Conservation (phyloP, 192 early-diverging fungal genomes). For the Coemansia sp. region DNA sequence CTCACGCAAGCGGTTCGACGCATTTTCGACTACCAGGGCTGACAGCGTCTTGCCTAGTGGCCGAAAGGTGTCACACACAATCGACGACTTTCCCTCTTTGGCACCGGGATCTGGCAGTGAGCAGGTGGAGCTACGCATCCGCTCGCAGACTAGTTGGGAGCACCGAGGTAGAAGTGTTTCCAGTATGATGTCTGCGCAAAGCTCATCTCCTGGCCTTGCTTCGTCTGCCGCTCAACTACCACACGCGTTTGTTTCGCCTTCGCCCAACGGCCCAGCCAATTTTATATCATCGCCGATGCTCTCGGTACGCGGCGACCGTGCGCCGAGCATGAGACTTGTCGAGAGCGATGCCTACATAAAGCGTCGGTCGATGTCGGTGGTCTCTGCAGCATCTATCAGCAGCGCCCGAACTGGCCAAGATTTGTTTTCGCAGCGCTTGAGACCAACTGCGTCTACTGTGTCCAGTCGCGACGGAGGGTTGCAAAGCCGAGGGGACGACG, state of each 20-base stretch:
- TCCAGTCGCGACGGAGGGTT: neutral
- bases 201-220: slow-evolving; percentile 15
- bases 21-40: neutral
- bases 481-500: slow-evolving; percentile 14
- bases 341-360: slow-evolving; percentile 28
- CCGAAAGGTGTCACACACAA: slow-evolving; percentile 28
- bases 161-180: slow-evolving; percentile 16
- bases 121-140: slow-evolving; percentile 13
- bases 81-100: slow-evolving; percentile 46
- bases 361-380: slow-evolving; percentile 51
- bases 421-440: neutral
- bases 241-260: neutral
- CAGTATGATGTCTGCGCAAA: slow-evolving; percentile 18
- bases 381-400: slow-evolving; percentile 23
- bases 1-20: neutral
- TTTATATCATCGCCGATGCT: slow-evolving; percentile 16
- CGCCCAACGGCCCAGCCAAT: neutral
- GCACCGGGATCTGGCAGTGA: slow-evolving; percentile 27
- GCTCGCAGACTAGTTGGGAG: slow-evolving; percentile 38
- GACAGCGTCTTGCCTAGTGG: neutral
- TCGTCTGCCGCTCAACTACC: neutral
- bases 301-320: slow-evolving; percentile 1
- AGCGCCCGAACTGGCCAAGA: slow-evolving; percentile 10
- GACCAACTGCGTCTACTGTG: slow-evolving; percentile 13
- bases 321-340: neutral